These are phyloP conservation scores for Suillus fuscotomentosus DNA, from an alignment of 768 basidiomycete species.

Conservation along the genomic window DNA sequence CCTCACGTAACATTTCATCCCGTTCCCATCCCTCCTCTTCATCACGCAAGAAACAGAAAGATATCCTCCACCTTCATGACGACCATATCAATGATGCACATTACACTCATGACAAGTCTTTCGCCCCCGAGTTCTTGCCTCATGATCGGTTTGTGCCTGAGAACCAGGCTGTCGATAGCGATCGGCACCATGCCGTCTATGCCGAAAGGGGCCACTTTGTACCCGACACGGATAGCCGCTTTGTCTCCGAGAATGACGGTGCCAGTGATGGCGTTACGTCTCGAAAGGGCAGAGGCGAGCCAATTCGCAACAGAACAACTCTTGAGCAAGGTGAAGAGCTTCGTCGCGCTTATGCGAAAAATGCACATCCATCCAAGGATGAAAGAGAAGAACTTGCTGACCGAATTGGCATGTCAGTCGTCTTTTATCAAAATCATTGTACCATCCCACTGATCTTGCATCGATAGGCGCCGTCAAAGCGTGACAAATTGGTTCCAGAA, in stretches of 20 bases:
- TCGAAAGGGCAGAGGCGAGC: conserved; percentile 29
- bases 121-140: conserved; percentile 27
- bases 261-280: conserved; percentile 22
- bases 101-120: conserved; percentile 24
- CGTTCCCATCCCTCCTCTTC: conserved; percentile 24
- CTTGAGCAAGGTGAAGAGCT: conserved; percentile 68
- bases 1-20: conserved; percentile 18
- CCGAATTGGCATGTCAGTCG: conserved; percentile 72
- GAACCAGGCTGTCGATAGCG: conserved; percentile 27
- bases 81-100: conserved; percentile 25
- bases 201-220: conserved; percentile 50
- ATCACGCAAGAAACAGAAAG: conserved; percentile 29
- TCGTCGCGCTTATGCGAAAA: conserved; percentile 58
- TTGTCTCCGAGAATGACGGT: conserved; percentile 49
- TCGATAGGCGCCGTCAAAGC: conserved; percentile 68
- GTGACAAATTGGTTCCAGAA: conserved; percentile 90
- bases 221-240: conserved; percentile 50
- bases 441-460: conserved; percentile 19
- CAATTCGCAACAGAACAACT: conserved; percentile 57
- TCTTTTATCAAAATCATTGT: conserved; percentile 11
- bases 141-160: conserved; percentile 34
- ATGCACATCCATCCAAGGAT: conserved; percentile 67
- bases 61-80: conserved; percentile 9
- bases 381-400: conserved; percentile 64
- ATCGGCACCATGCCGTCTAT: conserved; percentile 23